Conservation (phyloP, 768 basidiomycete species). For the Melanogaster broomeanus region DNA sequence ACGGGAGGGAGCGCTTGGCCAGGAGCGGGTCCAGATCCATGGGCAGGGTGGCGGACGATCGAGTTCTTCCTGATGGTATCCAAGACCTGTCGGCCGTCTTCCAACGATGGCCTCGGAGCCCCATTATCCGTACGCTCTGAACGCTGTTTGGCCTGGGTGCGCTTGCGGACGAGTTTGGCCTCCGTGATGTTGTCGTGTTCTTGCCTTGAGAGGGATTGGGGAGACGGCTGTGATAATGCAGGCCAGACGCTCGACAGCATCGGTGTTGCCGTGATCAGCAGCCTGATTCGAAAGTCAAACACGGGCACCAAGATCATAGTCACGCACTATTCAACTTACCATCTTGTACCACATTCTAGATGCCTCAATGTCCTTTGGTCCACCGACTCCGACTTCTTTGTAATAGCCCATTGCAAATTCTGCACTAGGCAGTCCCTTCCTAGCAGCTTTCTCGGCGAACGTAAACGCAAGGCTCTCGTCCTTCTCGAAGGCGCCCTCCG, state of each 20-base stretch:
- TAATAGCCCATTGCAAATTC: slow-evolving; percentile 98
- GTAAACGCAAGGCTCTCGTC: slow-evolving; percentile 84
- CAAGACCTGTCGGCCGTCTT: slow-evolving; percentile 48
- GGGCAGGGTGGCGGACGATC: slow-evolving; percentile 19
- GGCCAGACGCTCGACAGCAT: slow-evolving; percentile 74
- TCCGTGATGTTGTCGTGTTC: slow-evolving; percentile 84
- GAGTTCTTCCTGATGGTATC: slow-evolving; percentile 59
- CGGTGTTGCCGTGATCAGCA: slow-evolving; percentile 72
- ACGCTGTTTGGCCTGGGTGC: slow-evolving; percentile 71
- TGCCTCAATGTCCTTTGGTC: slow-evolving; percentile 55
- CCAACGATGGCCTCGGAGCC: slow-evolving; percentile 15
- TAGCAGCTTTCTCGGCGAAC: slow-evolving; percentile 87
- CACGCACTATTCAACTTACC: slow-evolving; percentile 35
- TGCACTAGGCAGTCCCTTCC: slow-evolving; percentile 73
- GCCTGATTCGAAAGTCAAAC: slow-evolving; percentile 49
- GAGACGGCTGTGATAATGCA: slow-evolving; percentile 63
- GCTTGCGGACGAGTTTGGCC: slow-evolving; percentile 75
- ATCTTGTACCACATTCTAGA: slow-evolving; percentile 80
- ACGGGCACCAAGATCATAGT: background rate
- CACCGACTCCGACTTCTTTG: slow-evolving; percentile 88
- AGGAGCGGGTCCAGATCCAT: slow-evolving; percentile 9
- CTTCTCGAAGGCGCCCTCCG: slow-evolving; percentile 75
- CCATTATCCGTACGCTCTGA: slow-evolving; percentile 33
- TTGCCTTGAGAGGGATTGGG: slow-evolving; percentile 67
- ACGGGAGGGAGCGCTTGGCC: slow-evolving; percentile 10